Evolutionary conservation across 164 flowering plant genomes (phyloP).

Genomic region (Liriodendron chinense): DNA sequence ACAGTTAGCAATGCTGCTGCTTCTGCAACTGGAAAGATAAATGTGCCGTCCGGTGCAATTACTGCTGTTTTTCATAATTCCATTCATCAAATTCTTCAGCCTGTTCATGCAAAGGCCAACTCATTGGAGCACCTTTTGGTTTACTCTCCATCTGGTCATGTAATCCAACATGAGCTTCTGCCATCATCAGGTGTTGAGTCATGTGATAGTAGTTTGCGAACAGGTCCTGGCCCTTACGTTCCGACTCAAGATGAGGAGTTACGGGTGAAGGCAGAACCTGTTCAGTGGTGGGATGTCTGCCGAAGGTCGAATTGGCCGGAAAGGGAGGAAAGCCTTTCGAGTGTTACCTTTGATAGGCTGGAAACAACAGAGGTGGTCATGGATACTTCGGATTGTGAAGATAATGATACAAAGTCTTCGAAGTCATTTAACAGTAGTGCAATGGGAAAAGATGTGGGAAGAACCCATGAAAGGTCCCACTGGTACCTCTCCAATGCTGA

Average conservation of each 20-base stretch:
- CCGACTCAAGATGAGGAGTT: conserved; percentile 70
- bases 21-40: conserved; percentile 66
- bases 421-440: conserved; percentile 9
- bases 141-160: conserved; percentile 78
- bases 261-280: conserved; percentile 67
- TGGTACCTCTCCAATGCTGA: conserved; percentile 85
- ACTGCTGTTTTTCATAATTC: conserved; percentile 77
- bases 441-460: conserved; percentile 31
- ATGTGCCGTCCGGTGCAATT: conserved; percentile 73
- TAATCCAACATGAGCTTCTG: conserved; percentile 68
- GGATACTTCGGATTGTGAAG: conserved; percentile 46
- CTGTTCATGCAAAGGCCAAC: conserved; percentile 28
- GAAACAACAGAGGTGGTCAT: conserved; percentile 30
- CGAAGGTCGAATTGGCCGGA: conserved; percentile 85
- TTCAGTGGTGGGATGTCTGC: conserved; percentile 97
- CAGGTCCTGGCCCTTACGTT: conserved; percentile 32
- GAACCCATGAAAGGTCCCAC: conserved; percentile 49
- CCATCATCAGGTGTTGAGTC: conserved; percentile 58
- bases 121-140: conserved; percentile 79
- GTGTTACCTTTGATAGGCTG: conserved; percentile 29
- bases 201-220: conserved; percentile 43
- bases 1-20: conserved; percentile 74
- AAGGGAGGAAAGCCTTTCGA: conserved; percentile 64
- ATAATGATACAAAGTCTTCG: conserved; percentile 23
- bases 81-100: conserved; percentile 29